phyloP scores from a whole-genome alignment of 352 stramenopile genomes.

The Phytophthora boehmeriae region DNA sequence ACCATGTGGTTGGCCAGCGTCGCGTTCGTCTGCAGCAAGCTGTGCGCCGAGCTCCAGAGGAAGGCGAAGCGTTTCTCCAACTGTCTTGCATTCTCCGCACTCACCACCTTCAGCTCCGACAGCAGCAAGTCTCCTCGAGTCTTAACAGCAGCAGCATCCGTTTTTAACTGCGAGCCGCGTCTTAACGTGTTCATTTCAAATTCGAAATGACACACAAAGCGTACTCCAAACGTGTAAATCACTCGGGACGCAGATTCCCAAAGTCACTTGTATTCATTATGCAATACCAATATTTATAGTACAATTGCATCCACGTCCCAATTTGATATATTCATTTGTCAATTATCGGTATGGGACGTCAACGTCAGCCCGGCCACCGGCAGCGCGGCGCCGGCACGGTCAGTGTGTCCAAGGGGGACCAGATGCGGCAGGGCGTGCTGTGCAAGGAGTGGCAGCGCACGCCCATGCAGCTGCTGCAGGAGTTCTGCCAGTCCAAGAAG shows the following conservation, averaged over 20 bases:
- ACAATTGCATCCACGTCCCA: not conserved
- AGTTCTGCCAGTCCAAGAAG: constrained; percentile 95
- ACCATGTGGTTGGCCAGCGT: constrained; percentile 59
- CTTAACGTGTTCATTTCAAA: not conserved
- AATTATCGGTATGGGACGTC: constrained; percentile 9
- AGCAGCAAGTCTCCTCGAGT: constrained; percentile 27
- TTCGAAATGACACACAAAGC: not conserved
- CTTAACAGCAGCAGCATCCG: not conserved
- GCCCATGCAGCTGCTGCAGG: constrained; percentile 93
- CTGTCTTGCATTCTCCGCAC: constrained; percentile 46
- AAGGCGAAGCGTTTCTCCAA: constrained; percentile 74
- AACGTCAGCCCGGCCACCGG: constrained; percentile 62
- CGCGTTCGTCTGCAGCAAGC: constrained; percentile 41
- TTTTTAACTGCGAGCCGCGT: too few species aligned
- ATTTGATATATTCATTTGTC: not conserved
- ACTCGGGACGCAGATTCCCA: not conserved
- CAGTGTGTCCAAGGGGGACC: constrained; percentile 80
- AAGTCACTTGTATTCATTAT: not conserved
- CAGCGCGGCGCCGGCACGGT: constrained; percentile 90
- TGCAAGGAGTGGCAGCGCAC: constrained; percentile 95
- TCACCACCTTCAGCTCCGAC: constrained; percentile 47
- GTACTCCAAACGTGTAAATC: not conserved
- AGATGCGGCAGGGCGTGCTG: constrained; percentile 83
- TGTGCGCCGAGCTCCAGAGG: constrained; percentile 67
- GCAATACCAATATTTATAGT: not conserved